Base-by-base conservation (phyloP, 768 basidiomycete genomes). In the Piloderma croceum region DNA sequence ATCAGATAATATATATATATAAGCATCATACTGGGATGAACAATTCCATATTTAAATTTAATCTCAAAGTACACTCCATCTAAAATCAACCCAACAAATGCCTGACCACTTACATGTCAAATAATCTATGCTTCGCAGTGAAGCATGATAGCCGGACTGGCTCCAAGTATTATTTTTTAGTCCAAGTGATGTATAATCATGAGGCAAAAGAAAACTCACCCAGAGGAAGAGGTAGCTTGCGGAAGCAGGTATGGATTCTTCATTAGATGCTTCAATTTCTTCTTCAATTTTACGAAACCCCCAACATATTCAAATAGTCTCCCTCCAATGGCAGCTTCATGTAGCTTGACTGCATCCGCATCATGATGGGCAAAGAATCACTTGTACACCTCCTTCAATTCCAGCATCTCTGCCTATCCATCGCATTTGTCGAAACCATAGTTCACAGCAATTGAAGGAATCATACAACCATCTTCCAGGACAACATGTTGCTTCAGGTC, bases 361-460 rank as follows among this genome's bases (percentile, higher is more conserved):
- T 48, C 21, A 3, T 35, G 37, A 13, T 47, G 47, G 32, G 42
- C 42, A 40, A 70, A 66, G 31, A 63, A 50, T n/a, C 38, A 38
- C 24, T 43, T 58, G 55, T 70, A 69, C 5, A 60, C 33, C 3
- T 49, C 55, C 32, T 56, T 60, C 38, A 70, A 47, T 21, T 51
- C 44, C 22, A 47, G 34, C 9, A 38, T 34, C 33, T 67, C 64
- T 17, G 39, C 49, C 12, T 42, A 44, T 12, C 44, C 48, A 24
- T 39, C 47, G 46, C 67, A 68, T 39, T 63, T 64, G 7, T 39
- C 38, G 43, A 64, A 68, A 7, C 67, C 67, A 23, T 67, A 68
- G 47, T 69, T 64, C 17, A 41, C 52, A 1, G 5, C 3, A 4
- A 56, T 39, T 3, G 53, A 47, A 6, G 44, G 51, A 3, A 20